These are phyloP conservation scores for Lippia alba DNA, from an alignment of 305 asterid species.

Conservation along the genomic window DNA sequence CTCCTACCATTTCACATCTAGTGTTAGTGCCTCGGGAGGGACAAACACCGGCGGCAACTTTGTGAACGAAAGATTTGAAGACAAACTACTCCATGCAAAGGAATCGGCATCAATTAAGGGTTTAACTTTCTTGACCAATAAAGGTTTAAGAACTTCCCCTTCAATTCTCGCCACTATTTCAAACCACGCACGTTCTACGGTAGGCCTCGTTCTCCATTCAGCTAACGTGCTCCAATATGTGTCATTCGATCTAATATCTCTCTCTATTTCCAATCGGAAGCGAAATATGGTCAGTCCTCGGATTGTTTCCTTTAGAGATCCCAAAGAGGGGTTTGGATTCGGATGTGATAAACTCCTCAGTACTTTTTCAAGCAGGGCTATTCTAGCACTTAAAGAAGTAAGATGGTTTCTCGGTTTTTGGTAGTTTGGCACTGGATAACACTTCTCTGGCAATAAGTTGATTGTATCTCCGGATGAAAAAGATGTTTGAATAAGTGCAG, in stretches of 20 bases:
- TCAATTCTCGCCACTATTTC: conserved; percentile 71
- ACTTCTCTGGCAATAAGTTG: conserved; percentile 65
- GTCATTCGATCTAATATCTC: conserved; percentile 58
- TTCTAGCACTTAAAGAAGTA: conserved; percentile 45
- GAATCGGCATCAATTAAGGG: conserved; percentile 60
- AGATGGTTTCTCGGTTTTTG: conserved; percentile 42
- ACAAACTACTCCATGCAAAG: conserved; percentile 68
- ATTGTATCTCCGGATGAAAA: conserved; percentile 46
- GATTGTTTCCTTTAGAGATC: conserved; percentile 53
- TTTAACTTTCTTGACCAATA: conserved; percentile 54
- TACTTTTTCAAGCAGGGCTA: conserved; percentile 51
- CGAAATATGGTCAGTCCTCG: conserved; percentile 57
- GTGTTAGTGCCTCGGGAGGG: conserved; percentile 79
- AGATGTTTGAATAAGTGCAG: conserved; percentile 46
- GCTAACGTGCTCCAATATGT: conserved; percentile 69
- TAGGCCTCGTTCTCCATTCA: conserved; percentile 86
- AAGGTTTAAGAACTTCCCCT: conserved; percentile 61
- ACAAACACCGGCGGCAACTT: conserved; percentile 70
- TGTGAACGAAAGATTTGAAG: conserved; percentile 76
- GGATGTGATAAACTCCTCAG: conserved; percentile 36
- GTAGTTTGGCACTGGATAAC: conserved; percentile 48
- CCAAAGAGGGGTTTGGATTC: conserved; percentile 31
- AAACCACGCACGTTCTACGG: conserved; percentile 55
- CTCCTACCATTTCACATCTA: conserved; percentile 80
- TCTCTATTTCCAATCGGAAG: conserved; percentile 71